A percentile compares a stretch with the other conserved stretches of the same genome.
Evolutionary conservation across 148 eudicot genomes (phyloP).

Genomic region (Vaccinium myrtillus): DNA sequence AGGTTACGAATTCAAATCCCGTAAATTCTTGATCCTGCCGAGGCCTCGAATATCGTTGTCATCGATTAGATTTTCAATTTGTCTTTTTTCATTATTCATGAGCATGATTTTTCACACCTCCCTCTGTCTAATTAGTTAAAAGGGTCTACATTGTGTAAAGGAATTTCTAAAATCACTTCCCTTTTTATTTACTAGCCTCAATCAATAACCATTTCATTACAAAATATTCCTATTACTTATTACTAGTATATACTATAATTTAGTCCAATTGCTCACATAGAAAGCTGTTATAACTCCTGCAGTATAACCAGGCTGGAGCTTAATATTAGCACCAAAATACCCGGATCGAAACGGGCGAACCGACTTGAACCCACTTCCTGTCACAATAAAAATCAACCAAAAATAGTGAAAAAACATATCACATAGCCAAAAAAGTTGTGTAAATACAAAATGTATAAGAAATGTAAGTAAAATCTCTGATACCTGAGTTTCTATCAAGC

Average conservation of each 20-base stretch:
- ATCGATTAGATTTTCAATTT: background rate
- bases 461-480: background rate
- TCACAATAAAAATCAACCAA: background rate
- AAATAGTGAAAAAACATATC: background rate
- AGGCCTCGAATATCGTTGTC: background rate
- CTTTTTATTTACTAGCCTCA: too few species aligned
- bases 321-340: conserved; percentile 79
- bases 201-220: too few species aligned
- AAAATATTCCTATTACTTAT: too few species aligned
- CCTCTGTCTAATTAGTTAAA: background rate
- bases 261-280: conserved; percentile 51
- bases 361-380: conserved; percentile 99
- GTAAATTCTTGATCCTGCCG: background rate
- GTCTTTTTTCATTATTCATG: background rate
- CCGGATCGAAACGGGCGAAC: conserved; percentile 77
- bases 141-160: too few species aligned
- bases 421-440: background rate
- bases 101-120: background rate
- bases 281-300: conserved; percentile 95
- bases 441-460: too few species aligned
- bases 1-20: background rate
- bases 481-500: conserved; percentile 83
- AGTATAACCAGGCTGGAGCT: conserved; percentile 86
- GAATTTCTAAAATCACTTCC: too few species aligned
- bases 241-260: background rate